These are phyloP conservation scores for Sisymbrium altissimum DNA, from an alignment of 345 rosid species.

Conservation along the genomic window DNA sequence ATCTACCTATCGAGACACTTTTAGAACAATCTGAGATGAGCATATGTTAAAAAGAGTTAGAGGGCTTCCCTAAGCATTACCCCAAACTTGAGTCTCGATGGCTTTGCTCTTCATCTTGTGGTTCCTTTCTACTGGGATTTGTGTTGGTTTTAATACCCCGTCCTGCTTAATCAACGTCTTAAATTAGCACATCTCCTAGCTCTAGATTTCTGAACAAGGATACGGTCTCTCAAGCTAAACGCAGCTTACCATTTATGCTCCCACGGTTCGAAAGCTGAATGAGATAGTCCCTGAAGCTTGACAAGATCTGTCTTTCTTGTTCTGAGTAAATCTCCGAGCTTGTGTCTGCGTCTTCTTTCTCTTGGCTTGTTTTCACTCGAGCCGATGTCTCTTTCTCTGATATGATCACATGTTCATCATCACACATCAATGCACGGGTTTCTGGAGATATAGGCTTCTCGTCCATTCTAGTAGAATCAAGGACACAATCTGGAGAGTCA, in stretches of 20 bases:
- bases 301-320: conserved; percentile 55
- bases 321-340: conserved; percentile 43
- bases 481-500: conserved; percentile 27
- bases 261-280: conserved; percentile 44
- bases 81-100: conserved; percentile 17
- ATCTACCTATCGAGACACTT: background rate
- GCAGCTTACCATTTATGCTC: conserved; percentile 47
- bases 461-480: conserved; percentile 23
- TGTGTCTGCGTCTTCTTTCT: conserved; percentile 25
- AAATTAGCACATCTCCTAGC: background rate
- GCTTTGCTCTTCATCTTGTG: conserved; percentile 11
- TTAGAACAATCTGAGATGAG: background rate
- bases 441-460: conserved; percentile 47
- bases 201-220: background rate
- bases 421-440: conserved; percentile 62
- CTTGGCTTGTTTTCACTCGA: conserved; percentile 18
- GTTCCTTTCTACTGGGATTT: conserved; percentile 2
- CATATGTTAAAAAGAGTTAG: background rate
- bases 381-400: conserved; percentile 29
- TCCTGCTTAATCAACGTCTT: conserved; percentile 4
- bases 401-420: conserved; percentile 44
- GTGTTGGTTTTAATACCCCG: conserved; percentile 2
- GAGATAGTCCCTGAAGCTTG: conserved; percentile 49
- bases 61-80: conserved; percentile 2
- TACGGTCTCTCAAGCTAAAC: background rate